Evolutionary conservation across 495 filamentous ascomycete species (phyloP).

Genomic region (Recurvomyces mirabilis): DNA sequence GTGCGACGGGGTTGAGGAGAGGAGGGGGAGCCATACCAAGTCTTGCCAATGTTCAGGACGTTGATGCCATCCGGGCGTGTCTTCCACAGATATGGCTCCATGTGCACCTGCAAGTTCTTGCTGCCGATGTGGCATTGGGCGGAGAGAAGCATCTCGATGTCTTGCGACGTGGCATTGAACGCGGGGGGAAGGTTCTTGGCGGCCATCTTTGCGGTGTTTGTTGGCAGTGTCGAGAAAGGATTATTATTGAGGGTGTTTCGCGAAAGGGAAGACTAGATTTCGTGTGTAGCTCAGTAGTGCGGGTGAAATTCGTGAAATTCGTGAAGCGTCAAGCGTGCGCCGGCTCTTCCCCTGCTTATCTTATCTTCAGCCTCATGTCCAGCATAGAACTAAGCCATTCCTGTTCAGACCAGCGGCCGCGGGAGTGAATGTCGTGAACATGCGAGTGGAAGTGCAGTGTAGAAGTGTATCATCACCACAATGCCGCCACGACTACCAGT

Average conservation of each 20-base stretch:
- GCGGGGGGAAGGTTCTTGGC: slow-evolving; percentile 78
- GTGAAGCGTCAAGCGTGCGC: too few relatives aligned
- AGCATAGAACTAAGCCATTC: too few relatives aligned
- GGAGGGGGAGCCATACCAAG: slow-evolving; percentile 66
- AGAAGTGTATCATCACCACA: too few relatives aligned
- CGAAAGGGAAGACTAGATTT: slow-evolving; percentile 1
- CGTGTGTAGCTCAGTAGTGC: not conserved
- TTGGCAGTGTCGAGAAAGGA: not conserved
- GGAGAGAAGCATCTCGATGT: slow-evolving; percentile 98
- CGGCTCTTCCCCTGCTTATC: too few relatives aligned
- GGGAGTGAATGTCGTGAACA: too few relatives aligned
- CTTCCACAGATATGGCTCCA: slow-evolving; percentile 99
- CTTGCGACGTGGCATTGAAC: slow-evolving; percentile 75
- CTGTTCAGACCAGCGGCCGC: too few relatives aligned
- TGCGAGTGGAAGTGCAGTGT: too few relatives aligned
- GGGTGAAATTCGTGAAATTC: too few relatives aligned
- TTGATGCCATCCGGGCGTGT: slow-evolving; percentile 95
- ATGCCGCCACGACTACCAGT: slow-evolving; percentile 70
- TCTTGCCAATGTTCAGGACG: slow-evolving; percentile 98
- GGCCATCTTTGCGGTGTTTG: slow-evolving; percentile 69
- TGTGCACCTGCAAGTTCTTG: slow-evolving; percentile 98
- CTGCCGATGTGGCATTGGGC: slow-evolving; percentile 94
- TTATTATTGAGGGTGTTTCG: not conserved
- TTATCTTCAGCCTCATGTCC: too few relatives aligned
- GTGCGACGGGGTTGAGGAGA: too few relatives aligned